These are phyloP conservation scores for Aspergillus awamori DNA, from an alignment of 2,329 filamentous ascomycete species.

Conservation along the genomic window DNA sequence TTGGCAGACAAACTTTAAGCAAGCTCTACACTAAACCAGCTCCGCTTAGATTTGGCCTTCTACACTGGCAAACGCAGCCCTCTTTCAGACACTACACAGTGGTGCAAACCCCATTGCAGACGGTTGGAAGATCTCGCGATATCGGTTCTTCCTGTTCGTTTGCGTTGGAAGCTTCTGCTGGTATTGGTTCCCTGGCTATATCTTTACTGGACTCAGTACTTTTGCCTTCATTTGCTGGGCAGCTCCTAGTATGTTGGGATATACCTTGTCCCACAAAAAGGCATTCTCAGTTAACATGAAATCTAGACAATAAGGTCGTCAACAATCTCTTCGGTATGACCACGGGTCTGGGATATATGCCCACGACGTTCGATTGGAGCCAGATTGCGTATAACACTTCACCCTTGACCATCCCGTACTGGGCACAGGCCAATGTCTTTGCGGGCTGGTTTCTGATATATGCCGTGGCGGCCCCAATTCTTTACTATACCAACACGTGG, in stretches of 20 bases:
- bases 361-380: constrained; percentile 58
- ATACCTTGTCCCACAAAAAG: not conserved
- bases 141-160: constrained; percentile 27
- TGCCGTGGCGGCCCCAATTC: constrained; percentile 38
- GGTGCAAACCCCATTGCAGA: constrained; percentile 38
- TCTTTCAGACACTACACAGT: constrained; percentile 40
- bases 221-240: constrained; percentile 48
- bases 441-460: constrained; percentile 41
- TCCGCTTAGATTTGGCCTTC: constrained; percentile 38
- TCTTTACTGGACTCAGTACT: constrained; percentile 34
- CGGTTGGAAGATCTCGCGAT: constrained; percentile 39
- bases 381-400: constrained; percentile 32
- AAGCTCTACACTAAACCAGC: no score
- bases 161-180: constrained; percentile 27
- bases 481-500: constrained; percentile 37
- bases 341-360: constrained; percentile 50
- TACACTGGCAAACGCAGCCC: constrained; percentile 37
- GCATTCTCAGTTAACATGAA: constrained; percentile 24
- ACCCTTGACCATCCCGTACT: constrained; percentile 36
- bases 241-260: constrained; percentile 39
- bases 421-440: constrained; percentile 45
- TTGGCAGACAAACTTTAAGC: no score
- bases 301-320: constrained; percentile 38
- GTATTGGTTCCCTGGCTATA: constrained; percentile 35
- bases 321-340: constrained; percentile 46